Evolutionary conservation across 176 grass and related monocot species (phyloP), one percentile per base, ranked within the genome.

Genomic region (Leersia perrieri): DNA sequence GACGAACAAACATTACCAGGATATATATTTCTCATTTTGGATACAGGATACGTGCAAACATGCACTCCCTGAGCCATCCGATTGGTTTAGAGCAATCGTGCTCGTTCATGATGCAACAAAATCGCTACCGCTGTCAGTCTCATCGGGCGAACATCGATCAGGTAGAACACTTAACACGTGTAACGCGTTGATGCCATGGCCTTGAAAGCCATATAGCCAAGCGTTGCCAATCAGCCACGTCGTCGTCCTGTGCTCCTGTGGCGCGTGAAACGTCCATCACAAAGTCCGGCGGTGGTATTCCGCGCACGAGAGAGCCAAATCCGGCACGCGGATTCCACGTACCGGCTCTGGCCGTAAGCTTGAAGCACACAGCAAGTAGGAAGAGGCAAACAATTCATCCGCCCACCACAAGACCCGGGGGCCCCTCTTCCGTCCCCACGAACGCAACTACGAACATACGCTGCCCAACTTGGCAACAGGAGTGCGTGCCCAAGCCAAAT

Each of bases 301-400:
- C 38, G 79, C 41, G 45, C 33, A 78, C 45, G 67, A 28, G 67
- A 28, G 78, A 83, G 77, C 67, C 42, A 83, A 45, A 34, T 58
- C n/a, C 3, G 5, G 58, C 70, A 76, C 76, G 38, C 41, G 72
- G 67, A 81, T 60, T 81, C 77, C 82, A 80, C 63, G 55, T 49
- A 53, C 33, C 33, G 32, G 32, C 47, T 27, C 16, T 76, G 42
- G 82, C 63, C 70, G 77, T 77, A 81, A 81, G 82, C 87, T 89
- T 81, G 64, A 89, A 81, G 65, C 88, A 44, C 88, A 68, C 60
- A 82, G 22, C 72, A 81, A 76, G 39, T 8, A 22, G 27, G 73
- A 13, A 53, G 53, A 25, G 11, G n/a, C 13, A 58, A 70, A 76
- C 76, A 80, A 84, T 80, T 70, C 79, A 65, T 64, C 30, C 1